Evolutionary conservation across 116 monocot genomes (phyloP), one percentile per base, ranked within the genome.

Genomic region (Posidonia oceanica): DNA sequence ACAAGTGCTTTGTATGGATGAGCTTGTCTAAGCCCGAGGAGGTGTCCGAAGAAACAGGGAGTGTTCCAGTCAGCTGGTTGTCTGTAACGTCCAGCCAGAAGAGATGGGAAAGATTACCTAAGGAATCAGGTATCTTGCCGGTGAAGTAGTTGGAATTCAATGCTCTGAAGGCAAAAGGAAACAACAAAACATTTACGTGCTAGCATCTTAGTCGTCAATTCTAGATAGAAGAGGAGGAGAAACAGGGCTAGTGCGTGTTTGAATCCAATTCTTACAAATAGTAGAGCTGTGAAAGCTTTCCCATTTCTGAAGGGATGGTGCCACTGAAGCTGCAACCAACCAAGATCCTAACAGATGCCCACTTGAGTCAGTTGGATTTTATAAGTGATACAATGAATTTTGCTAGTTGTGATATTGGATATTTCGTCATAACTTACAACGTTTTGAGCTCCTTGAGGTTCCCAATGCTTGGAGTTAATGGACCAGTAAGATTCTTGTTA

Each of bases 51-150:
- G 96, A 91, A 15, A 97, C 59, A 0, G 96, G 96, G 18, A 97
- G 69, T 17, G 72, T 7, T 40, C 96, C 96, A 48, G 74, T 80
- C 68, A 97, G 69, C 61, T 82, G 83, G 67, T 97, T 97, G 29
- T 97, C 92, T 56, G 85, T 89, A 11, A 97, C 4, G 44, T 97
- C 96, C 12, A 97, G 72, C 96, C 87, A 97, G 66, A 74, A 80
- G 41, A 97, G 85, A 2, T 85, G 85, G 14, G 78, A 74, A 56
- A 97, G 92, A 3, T 72, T 70, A 40, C 96, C 92, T 20, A 89
- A 53, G 69, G 87, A 82, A 66, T 84, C 58, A 18, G 96, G 96
- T 75, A 96, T 83, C 15, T 11, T 72, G n/a, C 96, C 92, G 13
- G 60, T 78, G 61, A 96, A 87, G 58, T 97, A 77, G 77, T 96